Evolutionary conservation across 768 basidiomycete genomes (phyloP).

Genomic region (Mycena leptocephala): DNA sequence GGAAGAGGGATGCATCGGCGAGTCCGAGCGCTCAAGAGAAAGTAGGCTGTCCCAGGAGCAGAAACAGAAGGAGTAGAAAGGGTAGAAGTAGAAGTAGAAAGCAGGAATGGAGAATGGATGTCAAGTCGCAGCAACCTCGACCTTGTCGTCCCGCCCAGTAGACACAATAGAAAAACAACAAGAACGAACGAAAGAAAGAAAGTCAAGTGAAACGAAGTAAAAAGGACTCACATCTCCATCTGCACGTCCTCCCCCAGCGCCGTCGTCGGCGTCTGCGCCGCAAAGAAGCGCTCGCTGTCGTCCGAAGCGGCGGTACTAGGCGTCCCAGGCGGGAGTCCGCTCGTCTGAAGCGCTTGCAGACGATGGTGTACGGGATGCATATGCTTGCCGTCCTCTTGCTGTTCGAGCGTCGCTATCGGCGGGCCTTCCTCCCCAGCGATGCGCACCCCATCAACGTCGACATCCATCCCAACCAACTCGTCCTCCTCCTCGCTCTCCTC

Average conservation of each 20-base stretch:
- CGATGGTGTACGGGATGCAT: conserved; percentile 74
- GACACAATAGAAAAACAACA: neutral
- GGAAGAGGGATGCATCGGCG: no score
- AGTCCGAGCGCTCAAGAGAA: no score
- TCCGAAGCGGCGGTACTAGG: neutral
- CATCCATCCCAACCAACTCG: conserved; percentile 42
- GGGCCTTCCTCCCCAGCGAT: conserved; percentile 16
- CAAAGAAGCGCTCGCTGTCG: neutral
- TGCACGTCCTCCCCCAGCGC: conserved; percentile 11
- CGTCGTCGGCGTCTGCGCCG: neutral
- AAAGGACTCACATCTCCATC: conserved; percentile 13
- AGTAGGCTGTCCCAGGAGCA: no score
- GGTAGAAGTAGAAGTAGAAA: no score
- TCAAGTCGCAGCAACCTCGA: no score
- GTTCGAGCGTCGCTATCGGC: conserved; percentile 26
- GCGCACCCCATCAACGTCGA: conserved; percentile 21
- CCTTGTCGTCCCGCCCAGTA: no score
- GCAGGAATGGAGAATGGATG: no score
- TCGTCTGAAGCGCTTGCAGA: no score
- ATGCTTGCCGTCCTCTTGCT: conserved; percentile 53
- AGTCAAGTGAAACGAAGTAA: neutral
- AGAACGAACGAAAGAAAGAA: neutral
- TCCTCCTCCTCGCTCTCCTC: conserved; percentile 16
- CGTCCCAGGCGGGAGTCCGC: conserved; percentile 1
- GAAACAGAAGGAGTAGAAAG: no score